These are phyloP conservation scores for Candolleomyces efflorescens DNA, from an alignment of 768 basidiomycete species.

Conservation along the genomic window DNA sequence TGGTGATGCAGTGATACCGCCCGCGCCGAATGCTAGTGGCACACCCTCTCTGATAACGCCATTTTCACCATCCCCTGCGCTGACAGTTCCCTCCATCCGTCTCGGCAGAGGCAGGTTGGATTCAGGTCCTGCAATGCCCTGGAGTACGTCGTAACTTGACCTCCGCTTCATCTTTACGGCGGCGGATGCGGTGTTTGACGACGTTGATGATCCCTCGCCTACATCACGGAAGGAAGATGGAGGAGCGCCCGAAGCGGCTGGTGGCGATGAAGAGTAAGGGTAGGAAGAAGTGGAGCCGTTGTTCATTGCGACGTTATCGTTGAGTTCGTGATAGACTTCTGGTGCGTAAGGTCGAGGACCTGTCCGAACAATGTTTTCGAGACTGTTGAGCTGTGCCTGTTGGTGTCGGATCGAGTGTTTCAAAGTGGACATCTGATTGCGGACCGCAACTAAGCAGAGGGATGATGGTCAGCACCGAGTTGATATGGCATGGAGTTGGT, in stretches of 20 bases:
- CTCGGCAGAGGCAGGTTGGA: constrained; percentile 69
- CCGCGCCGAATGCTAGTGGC: constrained; percentile 50
- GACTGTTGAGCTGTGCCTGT: constrained; percentile 68
- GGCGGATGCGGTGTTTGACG: constrained; percentile 24
- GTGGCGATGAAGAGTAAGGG: no score
- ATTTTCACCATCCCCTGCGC: constrained; percentile 31
- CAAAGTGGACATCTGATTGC: constrained; percentile 75
- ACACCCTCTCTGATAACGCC: constrained; percentile 63
- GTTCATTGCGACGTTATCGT: constrained; percentile 28
- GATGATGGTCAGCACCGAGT: no score
- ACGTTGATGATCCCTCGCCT: constrained; percentile 10
- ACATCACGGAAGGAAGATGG: constrained; percentile 27
- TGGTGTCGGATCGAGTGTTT: constrained; percentile 83
- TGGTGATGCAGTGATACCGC: constrained; percentile 12
- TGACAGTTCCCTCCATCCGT: constrained; percentile 38
- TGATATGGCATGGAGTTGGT: no score
- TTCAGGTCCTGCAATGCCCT: constrained; percentile 70
- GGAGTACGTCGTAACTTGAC: constrained; percentile 69
- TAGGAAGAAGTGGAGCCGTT: constrained; percentile 13
- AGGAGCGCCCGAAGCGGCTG: constrained; percentile 18
- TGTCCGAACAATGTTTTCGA: constrained; percentile 66
- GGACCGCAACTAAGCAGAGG: constrained; percentile 53
- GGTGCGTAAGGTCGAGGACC: constrained; percentile 60
- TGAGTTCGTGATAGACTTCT: constrained; percentile 18
- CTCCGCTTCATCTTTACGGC: constrained; percentile 53